Evolutionary conservation across 1,139 yeast species (phyloP).

Genomic region (Hyphopichia pseudoburtonii): DNA sequence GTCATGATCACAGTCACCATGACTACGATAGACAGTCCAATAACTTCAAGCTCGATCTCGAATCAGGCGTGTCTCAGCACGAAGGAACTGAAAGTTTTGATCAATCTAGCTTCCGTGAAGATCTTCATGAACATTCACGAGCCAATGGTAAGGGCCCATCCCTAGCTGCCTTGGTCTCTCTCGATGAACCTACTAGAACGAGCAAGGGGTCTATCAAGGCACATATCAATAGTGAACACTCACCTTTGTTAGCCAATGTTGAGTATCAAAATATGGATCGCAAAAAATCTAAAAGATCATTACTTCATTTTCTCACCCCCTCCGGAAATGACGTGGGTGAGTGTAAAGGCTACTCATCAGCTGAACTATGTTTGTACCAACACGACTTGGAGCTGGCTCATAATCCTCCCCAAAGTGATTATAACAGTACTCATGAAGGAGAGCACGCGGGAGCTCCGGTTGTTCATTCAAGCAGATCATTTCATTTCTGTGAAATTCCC

Average conservation of each 20-base stretch:
- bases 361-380: conserved; percentile 31
- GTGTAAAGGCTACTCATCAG: conserved; percentile 55
- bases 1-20: conserved; percentile 10
- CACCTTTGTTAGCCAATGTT: conserved; percentile 1
- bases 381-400: background rate
- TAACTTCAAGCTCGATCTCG: background rate
- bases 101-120: too few relatives aligned
- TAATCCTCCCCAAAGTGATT: too few relatives aligned
- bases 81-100: background rate
- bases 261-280: too few relatives aligned
- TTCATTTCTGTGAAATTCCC: conserved; percentile 45
- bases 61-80: background rate
- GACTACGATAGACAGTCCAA: conserved; percentile 5
- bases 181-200: too few relatives aligned
- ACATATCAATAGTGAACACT: too few relatives aligned
- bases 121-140: background rate
- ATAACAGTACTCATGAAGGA: too few relatives aligned
- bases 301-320: conserved; percentile 25
- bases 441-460: too few relatives aligned
- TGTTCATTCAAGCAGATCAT: too few relatives aligned
- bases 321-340: conserved; percentile 35
- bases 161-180: too few relatives aligned
- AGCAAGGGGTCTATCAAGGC: too few relatives aligned
- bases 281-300: conserved; percentile 17
- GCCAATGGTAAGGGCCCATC: background rate